A percentile compares a stretch with the other conserved stretches of the same genome.
Evolutionary conservation across 1,284 basidiomycete genomes (phyloP).

Genomic region (Cutaneotrichosporon mucoides): DNA sequence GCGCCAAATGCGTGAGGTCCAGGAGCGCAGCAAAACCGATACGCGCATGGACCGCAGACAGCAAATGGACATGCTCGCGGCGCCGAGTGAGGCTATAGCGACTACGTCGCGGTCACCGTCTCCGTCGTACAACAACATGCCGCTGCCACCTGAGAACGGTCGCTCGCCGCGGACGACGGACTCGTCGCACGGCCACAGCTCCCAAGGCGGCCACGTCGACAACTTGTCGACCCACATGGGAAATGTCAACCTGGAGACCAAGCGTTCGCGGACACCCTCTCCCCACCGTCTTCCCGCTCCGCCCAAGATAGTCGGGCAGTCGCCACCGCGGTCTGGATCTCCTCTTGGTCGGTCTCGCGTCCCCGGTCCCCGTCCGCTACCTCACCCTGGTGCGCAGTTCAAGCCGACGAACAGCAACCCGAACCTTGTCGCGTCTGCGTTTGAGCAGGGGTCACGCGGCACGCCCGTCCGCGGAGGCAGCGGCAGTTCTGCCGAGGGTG

Average conservation of each 20-base stretch:
- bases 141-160: background rate
- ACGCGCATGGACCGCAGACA: conserved; percentile 37
- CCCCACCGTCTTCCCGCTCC: conserved; percentile 18
- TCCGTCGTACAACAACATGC: conserved; percentile 18
- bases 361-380: conserved; percentile 32
- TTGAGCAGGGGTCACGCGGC: background rate
- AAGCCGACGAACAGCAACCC: conserved; percentile 11
- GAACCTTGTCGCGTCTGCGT: conserved; percentile 2
- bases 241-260: background rate
- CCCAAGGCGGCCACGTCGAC: conserved; percentile 1
- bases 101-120: conserved; percentile 41
- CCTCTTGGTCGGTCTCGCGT: conserved; percentile 28
- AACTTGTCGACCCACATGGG: background rate
- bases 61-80: conserved; percentile 20
- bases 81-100: conserved; percentile 4
- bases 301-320: conserved; percentile 12
- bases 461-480: background rate
- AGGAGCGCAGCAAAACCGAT: conserved; percentile 48
- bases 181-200: conserved; percentile 3
- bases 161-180: background rate
- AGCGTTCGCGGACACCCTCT: conserved; percentile 33
- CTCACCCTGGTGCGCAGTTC: conserved; percentile 29
- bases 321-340: conserved; percentile 24
- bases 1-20: conserved; percentile 38
- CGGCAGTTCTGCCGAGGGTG: conserved; percentile 4